Evolutionary conservation across 2,329 filamentous ascomycete genomes (phyloP).

Genomic region (Colletotrichum chrysophilum): DNA sequence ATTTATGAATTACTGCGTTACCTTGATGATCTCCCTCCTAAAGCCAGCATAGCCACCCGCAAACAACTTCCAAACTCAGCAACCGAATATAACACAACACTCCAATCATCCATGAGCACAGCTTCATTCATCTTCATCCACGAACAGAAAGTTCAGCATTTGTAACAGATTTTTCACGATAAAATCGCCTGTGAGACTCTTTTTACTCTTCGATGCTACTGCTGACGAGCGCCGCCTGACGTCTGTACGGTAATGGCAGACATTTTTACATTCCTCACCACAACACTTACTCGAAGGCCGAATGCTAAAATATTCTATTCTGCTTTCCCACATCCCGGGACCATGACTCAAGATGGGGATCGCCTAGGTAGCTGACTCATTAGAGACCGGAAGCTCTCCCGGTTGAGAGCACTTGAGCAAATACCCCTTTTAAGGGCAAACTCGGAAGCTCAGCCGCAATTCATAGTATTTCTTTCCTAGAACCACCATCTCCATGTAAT

Average conservation of each 20-base stretch:
- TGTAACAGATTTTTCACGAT: not conserved
- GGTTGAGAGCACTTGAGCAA: not conserved
- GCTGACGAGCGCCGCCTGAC: not conserved
- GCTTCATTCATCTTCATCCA: not conserved
- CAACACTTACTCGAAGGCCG: not conserved
- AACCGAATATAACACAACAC: not conserved
- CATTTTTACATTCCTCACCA: not conserved
- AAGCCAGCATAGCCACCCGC: not conserved
- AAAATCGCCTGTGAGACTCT: not conserved
- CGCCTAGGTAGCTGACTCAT: not conserved
- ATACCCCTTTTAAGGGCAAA: not conserved
- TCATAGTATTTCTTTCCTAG: not conserved
- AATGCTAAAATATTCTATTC: not conserved
- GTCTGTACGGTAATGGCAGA: not conserved
- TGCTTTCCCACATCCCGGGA: not conserved
- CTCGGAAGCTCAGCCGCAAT: not conserved
- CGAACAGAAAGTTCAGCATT: not conserved
- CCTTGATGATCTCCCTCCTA: not conserved
- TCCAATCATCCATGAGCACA: not conserved
- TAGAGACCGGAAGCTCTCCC: not conserved
- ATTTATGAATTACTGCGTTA: not conserved
- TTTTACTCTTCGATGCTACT: not conserved
- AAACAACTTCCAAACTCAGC: not conserved
- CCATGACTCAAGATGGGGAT: not conserved
- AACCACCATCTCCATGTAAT: not conserved